Base-by-base conservation (phyloP, 768 basidiomycete species). In the Brasilioporus rufonigricans region DNA sequence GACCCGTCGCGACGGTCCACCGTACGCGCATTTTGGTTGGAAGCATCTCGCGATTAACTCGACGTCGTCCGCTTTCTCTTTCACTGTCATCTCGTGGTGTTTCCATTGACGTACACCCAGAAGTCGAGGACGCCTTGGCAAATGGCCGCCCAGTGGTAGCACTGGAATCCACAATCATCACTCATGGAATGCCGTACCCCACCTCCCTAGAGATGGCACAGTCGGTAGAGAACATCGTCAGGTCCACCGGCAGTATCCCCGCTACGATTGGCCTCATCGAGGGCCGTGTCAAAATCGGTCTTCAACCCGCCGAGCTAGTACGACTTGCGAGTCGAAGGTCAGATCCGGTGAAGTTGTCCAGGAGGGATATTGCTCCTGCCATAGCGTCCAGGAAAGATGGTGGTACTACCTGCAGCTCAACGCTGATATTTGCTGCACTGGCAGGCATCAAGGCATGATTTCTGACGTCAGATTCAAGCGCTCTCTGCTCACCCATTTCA, bases 181-280 rank as follows among this genome's bases (percentile, higher is more conserved):
- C 94, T 1, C 93, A 98, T 76, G 96, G 93, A 19, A 84, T 96
- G 74, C 91, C 93, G 0, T 84, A 84, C 60, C 93, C 93, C 0
- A 77, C 78, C 35, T 95, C 93, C 65, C 68, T 87, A 7, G 76
- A 85, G 26, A 85, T 89, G 23, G 86, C 92, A 0, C 73, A 74
- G 31, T 84, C 85, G 7, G 77, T 96, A 19, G 92, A 93, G 69
- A 67, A 64, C 8, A 86, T 89, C 46, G 86, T 96, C 29, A 79
- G 93, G 55, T 77, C 79, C 2, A 81, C 82, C 31, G 88, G 89
- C 4, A 83, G 86, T n/a, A 74, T 88, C 23, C 97, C 97, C 8
- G 95, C 96, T 1, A 98, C 94, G 1, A 89, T 98, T 57, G 94
- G 87, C 14, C 69, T 99, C 43, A 75, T 98, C 27, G 77, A 76